Evolutionary conservation across 2,329 filamentous ascomycete species (phyloP).

Genomic region (Aspergillus oerlinghausenensis): DNA sequence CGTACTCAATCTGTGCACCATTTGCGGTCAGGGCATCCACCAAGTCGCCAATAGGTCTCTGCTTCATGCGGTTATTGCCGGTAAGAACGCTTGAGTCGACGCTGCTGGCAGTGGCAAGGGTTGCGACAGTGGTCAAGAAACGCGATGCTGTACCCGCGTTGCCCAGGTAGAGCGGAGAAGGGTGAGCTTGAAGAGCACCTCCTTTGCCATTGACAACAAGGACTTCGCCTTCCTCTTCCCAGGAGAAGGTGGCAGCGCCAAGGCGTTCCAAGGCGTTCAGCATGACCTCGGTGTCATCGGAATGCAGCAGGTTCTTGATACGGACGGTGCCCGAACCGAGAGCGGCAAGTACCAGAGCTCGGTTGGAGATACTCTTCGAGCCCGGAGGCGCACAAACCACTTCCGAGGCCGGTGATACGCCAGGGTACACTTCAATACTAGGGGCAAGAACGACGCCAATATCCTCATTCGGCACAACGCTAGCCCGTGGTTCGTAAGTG

Average conservation of each 20-base stretch:
- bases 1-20: slow-evolving; percentile 79
- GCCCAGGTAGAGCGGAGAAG: slow-evolving; percentile 79
- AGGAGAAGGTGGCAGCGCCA: slow-evolving; percentile 81
- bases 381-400: slow-evolving; percentile 83
- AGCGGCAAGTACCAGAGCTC: slow-evolving; percentile 88
- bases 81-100: slow-evolving; percentile 74
- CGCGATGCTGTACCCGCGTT: slow-evolving; percentile 95
- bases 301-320: slow-evolving; percentile 89
- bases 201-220: slow-evolving; percentile 86
- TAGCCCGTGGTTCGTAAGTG: slow-evolving; percentile 82
- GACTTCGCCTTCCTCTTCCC: slow-evolving; percentile 91
- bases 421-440: slow-evolving; percentile 68
- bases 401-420: slow-evolving; percentile 60
- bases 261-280: slow-evolving; percentile 82
- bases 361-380: slow-evolving; percentile 96
- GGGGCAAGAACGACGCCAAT: slow-evolving; percentile 81
- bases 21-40: slow-evolving; percentile 86
- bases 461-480: slow-evolving; percentile 77
- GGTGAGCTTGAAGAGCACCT: slow-evolving; percentile 73
- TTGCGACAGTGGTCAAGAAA: slow-evolving; percentile 87
- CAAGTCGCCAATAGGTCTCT: slow-evolving; percentile 85
- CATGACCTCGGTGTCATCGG: slow-evolving; percentile 97
- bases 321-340: slow-evolving; percentile 80
- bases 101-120: slow-evolving; percentile 65
- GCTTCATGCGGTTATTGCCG: slow-evolving; percentile 94